Evolutionary conservation across 1,139 yeast genomes (phyloP).

Genomic region (Suhomyces atakaporum): DNA sequence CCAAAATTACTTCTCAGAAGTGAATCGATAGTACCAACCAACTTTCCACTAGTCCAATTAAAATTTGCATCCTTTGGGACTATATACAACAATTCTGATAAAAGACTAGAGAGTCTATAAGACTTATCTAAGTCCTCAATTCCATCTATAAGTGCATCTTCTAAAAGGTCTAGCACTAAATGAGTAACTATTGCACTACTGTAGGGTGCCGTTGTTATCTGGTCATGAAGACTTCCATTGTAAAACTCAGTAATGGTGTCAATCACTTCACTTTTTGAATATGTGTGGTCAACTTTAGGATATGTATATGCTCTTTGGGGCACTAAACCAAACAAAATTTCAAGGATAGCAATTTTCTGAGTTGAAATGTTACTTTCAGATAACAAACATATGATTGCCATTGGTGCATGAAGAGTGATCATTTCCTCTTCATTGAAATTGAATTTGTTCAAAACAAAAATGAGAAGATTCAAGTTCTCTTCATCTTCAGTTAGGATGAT

Average conservation of each 20-base stretch:
- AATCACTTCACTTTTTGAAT: slow-evolving; percentile 2
- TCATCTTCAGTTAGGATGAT: slow-evolving; percentile 23
- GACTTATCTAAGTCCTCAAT: slow-evolving; percentile 8
- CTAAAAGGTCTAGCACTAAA: slow-evolving; percentile 5
- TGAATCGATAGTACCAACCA: slow-evolving; percentile 34
- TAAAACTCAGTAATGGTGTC: slow-evolving; percentile 12
- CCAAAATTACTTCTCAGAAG: slow-evolving; percentile 18
- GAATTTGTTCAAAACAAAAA: slow-evolving; percentile 63
- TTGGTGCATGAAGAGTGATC: slow-evolving; percentile 73
- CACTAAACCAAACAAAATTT: slow-evolving; percentile 45
- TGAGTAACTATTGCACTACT: slow-evolving; percentile 6
- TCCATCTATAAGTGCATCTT: slow-evolving; percentile 5
- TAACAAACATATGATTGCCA: slow-evolving; percentile 54
- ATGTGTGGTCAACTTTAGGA: slow-evolving; percentile 22
- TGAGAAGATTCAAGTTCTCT: slow-evolving; percentile 44
- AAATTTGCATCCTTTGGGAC: slow-evolving; percentile 11
- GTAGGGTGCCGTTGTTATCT: slow-evolving; percentile 7
- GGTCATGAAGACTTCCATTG: slow-evolving; percentile 5
- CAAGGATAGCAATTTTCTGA: slow-evolving; percentile 39
- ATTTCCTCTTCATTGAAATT: slow-evolving; percentile 85
- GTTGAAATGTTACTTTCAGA: slow-evolving; percentile 14
- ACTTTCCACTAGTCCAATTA: slow-evolving; percentile 15
- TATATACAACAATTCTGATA: slow-evolving; percentile 16
- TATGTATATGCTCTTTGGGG: slow-evolving; percentile 63
- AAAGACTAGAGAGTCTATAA: slow-evolving; percentile 12